These are phyloP conservation scores for Kwoniella botswanensis DNA, from an alignment of 768 basidiomycete species.

Conservation along the genomic window DNA sequence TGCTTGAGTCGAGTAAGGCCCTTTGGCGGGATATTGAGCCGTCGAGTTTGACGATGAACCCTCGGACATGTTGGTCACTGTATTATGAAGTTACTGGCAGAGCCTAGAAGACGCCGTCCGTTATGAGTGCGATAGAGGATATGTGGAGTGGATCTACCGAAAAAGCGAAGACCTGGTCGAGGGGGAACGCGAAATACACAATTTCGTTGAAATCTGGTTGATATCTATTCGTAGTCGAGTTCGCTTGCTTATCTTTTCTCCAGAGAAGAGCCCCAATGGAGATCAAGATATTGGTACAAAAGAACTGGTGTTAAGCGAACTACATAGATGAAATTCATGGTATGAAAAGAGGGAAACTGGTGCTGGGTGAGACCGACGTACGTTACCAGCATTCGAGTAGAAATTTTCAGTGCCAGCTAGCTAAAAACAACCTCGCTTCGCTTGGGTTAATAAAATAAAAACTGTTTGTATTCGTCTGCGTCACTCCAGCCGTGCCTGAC, in stretches of 20 bases:
- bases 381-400: not conserved
- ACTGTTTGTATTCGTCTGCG: not conserved
- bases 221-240: not conserved
- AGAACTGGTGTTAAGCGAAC: not conserved
- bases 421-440: not conserved
- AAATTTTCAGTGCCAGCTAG: not conserved
- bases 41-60: slow-evolving; percentile 12
- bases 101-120: not conserved
- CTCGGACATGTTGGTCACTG: slow-evolving; percentile 12
- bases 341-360: too few relatives aligned
- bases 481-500: slow-evolving; percentile 1
- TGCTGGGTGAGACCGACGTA: too few relatives aligned
- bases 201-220: not conserved
- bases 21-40: slow-evolving; percentile 18
- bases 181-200: too few relatives aligned
- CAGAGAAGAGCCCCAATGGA: not conserved
- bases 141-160: too few relatives aligned
- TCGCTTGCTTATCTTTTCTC: slow-evolving; percentile 1
- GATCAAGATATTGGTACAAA: not conserved
- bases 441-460: not conserved
- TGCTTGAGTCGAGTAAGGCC: slow-evolving; percentile 24
- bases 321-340: not conserved
- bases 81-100: not conserved
- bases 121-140: not conserved
- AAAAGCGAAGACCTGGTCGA: too few relatives aligned